These are phyloP conservation scores for Dryas drummondii DNA, from an alignment of 306 rosid species.

Conservation along the genomic window DNA sequence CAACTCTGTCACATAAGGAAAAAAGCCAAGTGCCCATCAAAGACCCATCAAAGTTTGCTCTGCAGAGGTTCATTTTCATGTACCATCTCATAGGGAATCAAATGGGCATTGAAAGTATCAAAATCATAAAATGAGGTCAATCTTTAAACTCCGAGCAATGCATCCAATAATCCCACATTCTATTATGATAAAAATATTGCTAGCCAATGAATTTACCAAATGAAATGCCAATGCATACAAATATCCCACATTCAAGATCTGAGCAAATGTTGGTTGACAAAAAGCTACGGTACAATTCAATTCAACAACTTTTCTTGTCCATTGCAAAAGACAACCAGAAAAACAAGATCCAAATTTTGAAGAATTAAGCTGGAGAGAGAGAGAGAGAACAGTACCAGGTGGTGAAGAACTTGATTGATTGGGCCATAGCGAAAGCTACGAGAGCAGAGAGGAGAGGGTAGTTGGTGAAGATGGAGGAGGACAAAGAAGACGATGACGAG, in stretches of 20 bases:
- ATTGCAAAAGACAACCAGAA: neutral
- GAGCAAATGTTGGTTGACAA: neutral
- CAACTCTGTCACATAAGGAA: neutral
- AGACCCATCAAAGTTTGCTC: neutral
- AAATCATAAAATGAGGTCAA: neutral
- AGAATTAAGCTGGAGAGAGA: neutral
- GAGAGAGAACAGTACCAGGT: conserved; percentile 38
- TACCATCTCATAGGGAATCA: conserved; percentile 1
- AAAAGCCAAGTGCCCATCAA: neutral
- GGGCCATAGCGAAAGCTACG: conserved; percentile 61
- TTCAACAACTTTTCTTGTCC: neutral
- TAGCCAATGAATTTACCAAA: neutral
- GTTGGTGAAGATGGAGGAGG: conserved; percentile 57
- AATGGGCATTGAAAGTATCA: neutral
- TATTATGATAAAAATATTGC: neutral
- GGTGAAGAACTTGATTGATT: conserved; percentile 66
- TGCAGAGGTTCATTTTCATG: neutral
- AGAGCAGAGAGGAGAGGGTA: conserved; percentile 74
- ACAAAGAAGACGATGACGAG: conserved; percentile 25
- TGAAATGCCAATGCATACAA: neutral
- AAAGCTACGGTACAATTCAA: neutral
- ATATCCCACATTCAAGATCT: neutral
- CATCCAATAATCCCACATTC: neutral
- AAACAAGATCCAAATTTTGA: neutral
- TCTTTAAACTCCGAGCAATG: neutral